Evolutionary conservation across 2,329 filamentous ascomycete species (phyloP), one percentile per base, ranked within the genome.

Genomic region (Diaporthe batatas): DNA sequence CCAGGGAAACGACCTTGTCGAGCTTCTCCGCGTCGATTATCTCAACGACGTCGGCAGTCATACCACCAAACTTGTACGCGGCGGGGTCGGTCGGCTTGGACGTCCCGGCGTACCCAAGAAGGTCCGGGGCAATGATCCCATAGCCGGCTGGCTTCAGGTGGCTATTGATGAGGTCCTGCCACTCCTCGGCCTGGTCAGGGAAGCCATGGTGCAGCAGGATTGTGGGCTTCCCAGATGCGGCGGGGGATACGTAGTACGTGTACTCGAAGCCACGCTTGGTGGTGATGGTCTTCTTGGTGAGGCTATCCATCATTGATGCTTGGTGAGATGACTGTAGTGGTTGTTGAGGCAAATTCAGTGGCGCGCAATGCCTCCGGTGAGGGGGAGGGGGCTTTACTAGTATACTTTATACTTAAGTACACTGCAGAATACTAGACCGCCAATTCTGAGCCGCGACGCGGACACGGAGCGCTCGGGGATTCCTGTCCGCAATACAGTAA

Each of bases 181-280:
- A 89, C 34, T 87, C 78, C 2, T 79, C 78, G 0, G 85, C 84
- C 51, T 81, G 78, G 74, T 87, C 85, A 6, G 87, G 87, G 76
- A 84, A 89, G 72, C 87, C 87, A 78, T 89, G 87, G 23, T 84
- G 77, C 32, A 87, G 80, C 16, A 86, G 73, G 53, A 85, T 77
- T 2, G 82, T 80, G 3, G 80, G 79, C 72, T 77, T 76, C 67
- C 77, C 73, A 51, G 64, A 36, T 36, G 78, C 76, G 25, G 79
- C 76, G 18, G 77, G 74, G 1, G 77, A 77, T 10, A 76, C 76
- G 68, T 85, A 85, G 77, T 85, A 86, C 16, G 79, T 81, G 77
- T 86, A 86, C 21, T 77, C 82, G 73, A 82, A 78, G 42, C 77
- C 78, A 3, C 80, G 79, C 2, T 76, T 75, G 54, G 79, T 79